Evolutionary conservation across 2,329 filamentous ascomycete species (phyloP).

Genomic region (Blastomyces emzantsi): DNA sequence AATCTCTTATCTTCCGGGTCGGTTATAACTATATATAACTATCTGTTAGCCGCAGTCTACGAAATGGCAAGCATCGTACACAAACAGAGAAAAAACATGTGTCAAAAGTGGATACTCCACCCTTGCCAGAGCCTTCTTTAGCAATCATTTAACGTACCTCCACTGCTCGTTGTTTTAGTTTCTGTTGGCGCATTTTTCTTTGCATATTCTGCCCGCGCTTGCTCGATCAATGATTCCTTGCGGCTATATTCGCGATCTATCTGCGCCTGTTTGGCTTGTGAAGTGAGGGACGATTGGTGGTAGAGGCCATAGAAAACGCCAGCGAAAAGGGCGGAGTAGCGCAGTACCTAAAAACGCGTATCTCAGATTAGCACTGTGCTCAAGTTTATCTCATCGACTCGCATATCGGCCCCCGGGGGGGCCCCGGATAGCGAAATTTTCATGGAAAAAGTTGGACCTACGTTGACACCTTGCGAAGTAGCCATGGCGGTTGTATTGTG

Average conservation of each 20-base stretch:
- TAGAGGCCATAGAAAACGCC: constrained; percentile 94
- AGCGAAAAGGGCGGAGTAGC: constrained; percentile 86
- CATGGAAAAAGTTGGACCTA: constrained; percentile 28
- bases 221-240: constrained; percentile 82
- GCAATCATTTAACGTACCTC: constrained; percentile 21
- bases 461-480: constrained; percentile 58
- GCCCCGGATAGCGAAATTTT: not conserved
- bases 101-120: not conserved
- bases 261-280: constrained; percentile 60
- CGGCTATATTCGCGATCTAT: constrained; percentile 77
- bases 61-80: not conserved
- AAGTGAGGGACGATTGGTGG: constrained; percentile 75
- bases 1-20: constrained; percentile 83
- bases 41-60: not conserved
- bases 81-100: not conserved
- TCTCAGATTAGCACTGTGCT: not conserved
- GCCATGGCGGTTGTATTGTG: constrained; percentile 47
- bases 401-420: not conserved
- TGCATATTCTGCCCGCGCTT: constrained; percentile 84
- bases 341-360: constrained; percentile 61
- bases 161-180: constrained; percentile 24
- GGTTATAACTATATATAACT: constrained; percentile 48
- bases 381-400: not conserved
- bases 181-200: constrained; percentile 59
- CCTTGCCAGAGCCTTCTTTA: not conserved